Evolutionary conservation across 139 green algal genomes (phyloP), one percentile per base, ranked within the genome.

Genomic region (Coelastrella sp.): DNA sequence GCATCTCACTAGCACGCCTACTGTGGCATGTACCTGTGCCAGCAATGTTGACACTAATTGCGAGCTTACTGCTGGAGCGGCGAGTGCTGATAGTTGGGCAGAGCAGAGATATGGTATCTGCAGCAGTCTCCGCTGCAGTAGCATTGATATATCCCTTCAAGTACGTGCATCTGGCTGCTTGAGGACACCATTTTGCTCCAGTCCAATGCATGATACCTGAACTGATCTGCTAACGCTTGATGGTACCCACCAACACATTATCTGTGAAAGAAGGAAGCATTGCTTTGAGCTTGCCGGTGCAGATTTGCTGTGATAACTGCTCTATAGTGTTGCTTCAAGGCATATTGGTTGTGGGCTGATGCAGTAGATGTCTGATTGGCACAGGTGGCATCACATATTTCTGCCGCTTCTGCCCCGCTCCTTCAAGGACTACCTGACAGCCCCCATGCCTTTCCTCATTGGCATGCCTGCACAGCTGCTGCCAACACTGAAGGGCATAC

Each of bases 361-460:
- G n/a, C n/a, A n/a, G n/a, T n/a, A n/a, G n/a, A n/a, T n/a, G n/a
- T n/a, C n/a, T n/a, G n/a, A n/a, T n/a, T n/a, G n/a, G n/a, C n/a
- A n/a, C 86, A 88, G 89, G 78, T 96, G 92, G 91, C 94, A 96
- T 63, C 93, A 96, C 79, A 95, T 97, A 83, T 97, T 91, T 81
- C 90, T 97, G 73, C 94, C 94, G 19, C 79, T 97, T 40, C 89
- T 97, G 72, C 94, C 94, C 2, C 69, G 84, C 38, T 78, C 74
- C 19, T 79, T 96, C 30, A 88, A 88, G 73, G 94, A 97, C 82
- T 97, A 96, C 89, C 89, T 97, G 71, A 78, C 88, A 0, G 94
- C 94, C 2, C 94, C 94, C 35, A 96, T 97, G 91, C 94, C 94
- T 27, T 97, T 95, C 81, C 85, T 97, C n/a, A 88, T 96, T 17